Percentiles rank a stretch among this genome's conserved stretches.
Conservation (phyloP, 306 rosid species). For the Castanospermum australe region DNA sequence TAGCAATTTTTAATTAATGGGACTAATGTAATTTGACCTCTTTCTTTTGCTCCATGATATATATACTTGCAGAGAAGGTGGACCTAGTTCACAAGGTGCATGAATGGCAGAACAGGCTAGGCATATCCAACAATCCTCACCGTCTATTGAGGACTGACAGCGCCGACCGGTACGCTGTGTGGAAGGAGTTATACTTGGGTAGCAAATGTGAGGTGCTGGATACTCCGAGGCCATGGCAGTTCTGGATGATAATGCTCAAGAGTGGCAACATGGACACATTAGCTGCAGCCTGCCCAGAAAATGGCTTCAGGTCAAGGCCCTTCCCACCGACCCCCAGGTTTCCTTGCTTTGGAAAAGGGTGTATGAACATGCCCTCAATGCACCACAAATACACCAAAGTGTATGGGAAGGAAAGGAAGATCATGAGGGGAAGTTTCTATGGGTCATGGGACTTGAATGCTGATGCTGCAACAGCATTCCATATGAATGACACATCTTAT, state of each 20-base stretch:
- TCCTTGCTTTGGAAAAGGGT: conserved; percentile 62
- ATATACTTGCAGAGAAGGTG: conserved; percentile 7
- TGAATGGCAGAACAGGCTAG: conserved; percentile 37
- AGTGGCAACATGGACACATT: conserved; percentile 61
- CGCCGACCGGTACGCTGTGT: conserved; percentile 34
- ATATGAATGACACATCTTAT: conserved; percentile 39
- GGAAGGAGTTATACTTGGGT: conserved; percentile 53
- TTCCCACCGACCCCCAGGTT: conserved; percentile 38
- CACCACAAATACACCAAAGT: conserved; percentile 45
- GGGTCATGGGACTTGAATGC: conserved; percentile 57
- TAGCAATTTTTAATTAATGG: not conserved
- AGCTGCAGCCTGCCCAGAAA: conserved; percentile 55
- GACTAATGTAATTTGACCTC: not conserved
- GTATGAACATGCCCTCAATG: conserved; percentile 61
- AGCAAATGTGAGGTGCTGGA: conserved; percentile 45
- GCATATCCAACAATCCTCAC: not conserved
- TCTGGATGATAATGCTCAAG: conserved; percentile 74
- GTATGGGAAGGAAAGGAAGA: not conserved
- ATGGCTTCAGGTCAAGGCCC: conserved; percentile 44
- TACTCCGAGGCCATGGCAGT: conserved; percentile 55
- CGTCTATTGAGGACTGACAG: not conserved
- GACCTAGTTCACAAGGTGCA: conserved; percentile 22
- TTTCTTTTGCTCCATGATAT: not conserved
- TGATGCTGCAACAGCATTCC: conserved; percentile 13
- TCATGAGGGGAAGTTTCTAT: conserved; percentile 46